Percentiles rank a stretch among this genome's conserved stretches.
These are phyloP conservation scores for Candida nanaspora DNA, from an alignment of 805 yeast species.

Conservation along the genomic window DNA sequence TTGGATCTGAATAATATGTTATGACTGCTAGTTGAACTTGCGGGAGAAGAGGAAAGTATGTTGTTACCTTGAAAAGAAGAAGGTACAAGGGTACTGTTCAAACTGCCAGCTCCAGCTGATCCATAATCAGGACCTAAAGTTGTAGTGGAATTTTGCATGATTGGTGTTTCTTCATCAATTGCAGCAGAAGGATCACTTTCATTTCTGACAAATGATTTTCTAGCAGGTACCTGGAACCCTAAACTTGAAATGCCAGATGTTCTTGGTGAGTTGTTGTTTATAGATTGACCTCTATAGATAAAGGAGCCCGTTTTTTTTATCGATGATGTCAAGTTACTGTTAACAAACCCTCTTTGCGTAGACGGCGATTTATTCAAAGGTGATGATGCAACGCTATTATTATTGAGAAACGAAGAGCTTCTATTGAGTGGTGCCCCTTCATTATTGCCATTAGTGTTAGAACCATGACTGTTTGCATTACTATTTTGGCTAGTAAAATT, in stretches of 20 bases:
- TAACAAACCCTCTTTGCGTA: slow-evolving; percentile 17
- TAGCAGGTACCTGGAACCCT: background rate
- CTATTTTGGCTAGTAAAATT: background rate
- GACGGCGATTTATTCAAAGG: slow-evolving; percentile 9
- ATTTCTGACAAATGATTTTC: background rate
- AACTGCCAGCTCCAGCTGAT: no score
- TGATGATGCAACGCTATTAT: background rate
- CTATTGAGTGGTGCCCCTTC: background rate
- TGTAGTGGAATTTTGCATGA: background rate
- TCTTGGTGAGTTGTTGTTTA: slow-evolving; percentile 18
- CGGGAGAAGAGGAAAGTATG: background rate
- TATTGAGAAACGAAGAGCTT: background rate
- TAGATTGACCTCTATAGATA: background rate
- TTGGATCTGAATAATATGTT: background rate
- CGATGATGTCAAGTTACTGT: slow-evolving; percentile 15
- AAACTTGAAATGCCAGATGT: background rate
- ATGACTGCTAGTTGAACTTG: background rate
- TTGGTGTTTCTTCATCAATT: slow-evolving; percentile 14
- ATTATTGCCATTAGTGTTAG: background rate
- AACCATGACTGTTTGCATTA: background rate
- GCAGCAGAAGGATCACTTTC: slow-evolving; percentile 1
- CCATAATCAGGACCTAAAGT: no score
- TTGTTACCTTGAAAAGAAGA: no score
- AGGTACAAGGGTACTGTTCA: no score
- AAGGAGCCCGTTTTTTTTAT: slow-evolving; percentile 3